Evolutionary conservation across 371 early-diverging fungal species (phyloP).

Genomic region (Rhizopus microsporus): DNA sequence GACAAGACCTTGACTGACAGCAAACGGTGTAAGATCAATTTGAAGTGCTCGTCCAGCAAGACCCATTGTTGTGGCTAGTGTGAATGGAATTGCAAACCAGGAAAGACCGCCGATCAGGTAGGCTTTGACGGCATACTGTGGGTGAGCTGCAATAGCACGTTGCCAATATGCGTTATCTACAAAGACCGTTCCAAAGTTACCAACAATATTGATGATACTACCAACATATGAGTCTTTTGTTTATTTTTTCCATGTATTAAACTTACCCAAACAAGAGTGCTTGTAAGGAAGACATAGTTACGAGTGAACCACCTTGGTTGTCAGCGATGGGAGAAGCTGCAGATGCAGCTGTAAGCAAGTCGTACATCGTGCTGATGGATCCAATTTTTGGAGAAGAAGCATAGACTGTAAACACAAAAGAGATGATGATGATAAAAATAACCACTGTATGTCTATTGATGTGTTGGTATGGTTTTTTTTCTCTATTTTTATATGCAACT

Average conservation of each 20-base stretch:
- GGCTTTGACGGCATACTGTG: conserved; percentile 66
- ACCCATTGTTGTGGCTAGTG: conserved; percentile 71
- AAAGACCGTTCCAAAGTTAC: conserved; percentile 77
- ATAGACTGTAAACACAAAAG: conserved; percentile 69
- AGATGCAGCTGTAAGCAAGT: conserved; percentile 55
- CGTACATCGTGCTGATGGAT: conserved; percentile 66
- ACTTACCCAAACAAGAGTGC: conserved; percentile 62
- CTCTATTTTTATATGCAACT: neutral
- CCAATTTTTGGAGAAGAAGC: conserved; percentile 61
- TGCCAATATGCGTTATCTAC: conserved; percentile 76
- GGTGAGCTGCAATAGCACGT: conserved; percentile 70
- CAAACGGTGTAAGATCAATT: conserved; percentile 44
- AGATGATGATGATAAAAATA: conserved; percentile 65
- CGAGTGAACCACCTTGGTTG: conserved; percentile 62
- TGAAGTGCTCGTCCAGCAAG: conserved; percentile 67
- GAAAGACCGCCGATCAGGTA: conserved; percentile 69
- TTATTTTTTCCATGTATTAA: neutral
- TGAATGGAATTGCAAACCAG: conserved; percentile 77
- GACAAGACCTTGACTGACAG: conserved; percentile 66
- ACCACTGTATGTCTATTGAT: conserved; percentile 59
- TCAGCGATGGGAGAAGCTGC: conserved; percentile 52
- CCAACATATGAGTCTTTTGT: neutral
- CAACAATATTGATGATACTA: conserved; percentile 68
- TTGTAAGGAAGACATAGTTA: conserved; percentile 68
- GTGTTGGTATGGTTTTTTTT: neutral